Conservation (phyloP, 371 early-diverging fungal species). For the Apophysomyces sp. region DNA sequence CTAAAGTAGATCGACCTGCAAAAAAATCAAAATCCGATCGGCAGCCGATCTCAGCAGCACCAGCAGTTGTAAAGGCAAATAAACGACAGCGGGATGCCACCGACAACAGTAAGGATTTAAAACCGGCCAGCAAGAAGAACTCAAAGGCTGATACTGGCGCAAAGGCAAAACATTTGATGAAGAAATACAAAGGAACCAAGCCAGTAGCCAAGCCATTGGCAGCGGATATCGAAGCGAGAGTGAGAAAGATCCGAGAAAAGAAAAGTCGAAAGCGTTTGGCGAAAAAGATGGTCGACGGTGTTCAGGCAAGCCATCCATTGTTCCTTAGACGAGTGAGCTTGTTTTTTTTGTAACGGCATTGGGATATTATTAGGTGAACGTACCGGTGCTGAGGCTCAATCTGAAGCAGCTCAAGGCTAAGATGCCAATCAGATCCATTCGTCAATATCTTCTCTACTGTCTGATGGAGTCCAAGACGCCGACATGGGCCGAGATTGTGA, state of each 20-base stretch:
- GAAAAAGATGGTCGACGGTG: slow-evolving; percentile 11
- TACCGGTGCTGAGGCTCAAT: slow-evolving; percentile 22
- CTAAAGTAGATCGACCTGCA: not conserved
- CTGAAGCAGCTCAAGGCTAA: slow-evolving; percentile 12
- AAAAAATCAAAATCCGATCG: not conserved
- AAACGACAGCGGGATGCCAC: not conserved
- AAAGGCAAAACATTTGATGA: not conserved
- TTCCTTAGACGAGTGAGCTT: too few relatives aligned
- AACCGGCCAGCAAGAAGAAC: not conserved
- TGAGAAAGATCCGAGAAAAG: slow-evolving; percentile 22
- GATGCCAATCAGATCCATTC: slow-evolving; percentile 24
- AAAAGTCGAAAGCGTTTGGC: slow-evolving; percentile 17
- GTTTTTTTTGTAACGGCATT: not conserved
- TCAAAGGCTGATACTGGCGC: not conserved
- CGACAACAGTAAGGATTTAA: slow-evolving; percentile 1
- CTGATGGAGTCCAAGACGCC: slow-evolving; percentile 29
- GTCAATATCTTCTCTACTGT: slow-evolving; percentile 35
- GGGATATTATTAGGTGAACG: slow-evolving; percentile 6
- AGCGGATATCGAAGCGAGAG: slow-evolving; percentile 20
- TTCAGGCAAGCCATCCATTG: slow-evolving; percentile 17
- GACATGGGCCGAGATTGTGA: slow-evolving; percentile 26
- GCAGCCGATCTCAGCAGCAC: not conserved
- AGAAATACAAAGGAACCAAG: slow-evolving; percentile 8
- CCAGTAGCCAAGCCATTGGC: not conserved
- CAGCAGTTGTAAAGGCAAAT: not conserved